Conservation (phyloP, 148 eudicot species). For the Hydrangea macrophylla region DNA sequence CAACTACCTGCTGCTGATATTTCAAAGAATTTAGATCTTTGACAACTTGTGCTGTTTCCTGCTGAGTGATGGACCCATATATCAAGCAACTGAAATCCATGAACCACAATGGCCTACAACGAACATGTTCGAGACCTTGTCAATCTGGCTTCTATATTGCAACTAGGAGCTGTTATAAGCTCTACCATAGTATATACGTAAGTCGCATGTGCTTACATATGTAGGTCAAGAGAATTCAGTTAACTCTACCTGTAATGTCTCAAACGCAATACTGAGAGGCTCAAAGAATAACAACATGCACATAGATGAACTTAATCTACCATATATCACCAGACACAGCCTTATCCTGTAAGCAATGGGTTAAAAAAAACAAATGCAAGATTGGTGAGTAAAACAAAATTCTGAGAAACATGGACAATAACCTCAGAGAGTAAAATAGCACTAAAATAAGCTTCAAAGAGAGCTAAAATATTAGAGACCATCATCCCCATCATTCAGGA, state of each 20-base stretch:
- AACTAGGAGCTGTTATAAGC: not conserved
- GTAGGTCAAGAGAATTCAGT: constrained; percentile 1
- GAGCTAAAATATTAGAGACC: not conserved
- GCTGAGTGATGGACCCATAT: constrained; percentile 81
- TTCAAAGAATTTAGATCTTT: constrained; percentile 59
- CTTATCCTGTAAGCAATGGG: constrained; percentile 54
- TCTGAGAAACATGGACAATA: not conserved
- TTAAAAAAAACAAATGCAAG: constrained; percentile 11
- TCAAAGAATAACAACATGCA: constrained; percentile 82
- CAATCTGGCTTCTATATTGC: not conserved
- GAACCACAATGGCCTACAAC: constrained; percentile 83
- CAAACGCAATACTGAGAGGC: constrained; percentile 95
- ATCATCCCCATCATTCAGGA: not conserved
- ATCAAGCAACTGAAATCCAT: constrained; percentile 94
- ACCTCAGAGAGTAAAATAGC: not conserved
- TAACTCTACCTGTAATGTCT: constrained; percentile 77
- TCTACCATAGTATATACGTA: not conserved
- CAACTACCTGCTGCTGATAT: constrained; percentile 65
- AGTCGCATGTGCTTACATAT: too few species aligned
- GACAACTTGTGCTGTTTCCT: constrained; percentile 52
- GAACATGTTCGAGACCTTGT: constrained; percentile 17
- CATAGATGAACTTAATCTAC: constrained; percentile 52
- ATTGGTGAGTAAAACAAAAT: constrained; percentile 6
- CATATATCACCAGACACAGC: constrained; percentile 56
- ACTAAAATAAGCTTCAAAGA: not conserved